Evolutionary conservation across 2,329 filamentous ascomycete species (phyloP).

Genomic region (Dothideomycetes sp.): DNA sequence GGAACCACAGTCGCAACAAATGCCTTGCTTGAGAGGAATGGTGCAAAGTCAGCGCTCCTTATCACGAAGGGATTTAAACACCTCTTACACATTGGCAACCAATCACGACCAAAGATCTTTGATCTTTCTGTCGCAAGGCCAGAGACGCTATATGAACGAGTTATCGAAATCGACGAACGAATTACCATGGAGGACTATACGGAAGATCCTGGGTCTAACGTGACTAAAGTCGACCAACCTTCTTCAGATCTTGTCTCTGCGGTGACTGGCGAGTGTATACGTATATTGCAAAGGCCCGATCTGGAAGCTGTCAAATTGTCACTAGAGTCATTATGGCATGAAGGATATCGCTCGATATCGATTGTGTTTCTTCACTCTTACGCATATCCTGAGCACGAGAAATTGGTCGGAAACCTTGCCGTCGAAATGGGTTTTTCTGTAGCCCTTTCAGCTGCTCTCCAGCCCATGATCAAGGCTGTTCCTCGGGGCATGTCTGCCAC

Average conservation of each 20-base stretch:
- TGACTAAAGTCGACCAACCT: constrained; percentile 7
- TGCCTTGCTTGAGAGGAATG: constrained; percentile 20
- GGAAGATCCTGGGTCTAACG: constrained; percentile 19
- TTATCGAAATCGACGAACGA: constrained; percentile 16
- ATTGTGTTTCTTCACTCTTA: constrained; percentile 25
- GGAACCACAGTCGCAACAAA: constrained; percentile 23
- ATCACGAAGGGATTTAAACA: constrained; percentile 22
- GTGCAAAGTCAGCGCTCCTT: constrained; percentile 18
- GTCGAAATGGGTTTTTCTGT: constrained; percentile 19
- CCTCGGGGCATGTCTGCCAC: constrained; percentile 11
- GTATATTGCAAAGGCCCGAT: constrained; percentile 17
- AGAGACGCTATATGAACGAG: constrained; percentile 14
- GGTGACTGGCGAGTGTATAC: constrained; percentile 18
- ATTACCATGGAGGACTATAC: constrained; percentile 23
- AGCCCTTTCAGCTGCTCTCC: constrained; percentile 17
- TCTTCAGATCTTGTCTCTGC: constrained; percentile 13
- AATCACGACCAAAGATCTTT: constrained; percentile 21
- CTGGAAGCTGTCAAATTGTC: constrained; percentile 6
- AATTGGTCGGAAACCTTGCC: constrained; percentile 17
- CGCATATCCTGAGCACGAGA: constrained; percentile 22
- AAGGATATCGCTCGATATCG: constrained; percentile 25
- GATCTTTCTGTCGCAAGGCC: constrained; percentile 15
- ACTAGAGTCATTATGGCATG: constrained; percentile 17
- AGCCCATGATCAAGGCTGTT: constrained; percentile 13
- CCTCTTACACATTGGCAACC: constrained; percentile 20